These are phyloP conservation scores for Cordyceps pruinosa DNA, from an alignment of 2,329 filamentous ascomycete genomes.

Conservation along the genomic window DNA sequence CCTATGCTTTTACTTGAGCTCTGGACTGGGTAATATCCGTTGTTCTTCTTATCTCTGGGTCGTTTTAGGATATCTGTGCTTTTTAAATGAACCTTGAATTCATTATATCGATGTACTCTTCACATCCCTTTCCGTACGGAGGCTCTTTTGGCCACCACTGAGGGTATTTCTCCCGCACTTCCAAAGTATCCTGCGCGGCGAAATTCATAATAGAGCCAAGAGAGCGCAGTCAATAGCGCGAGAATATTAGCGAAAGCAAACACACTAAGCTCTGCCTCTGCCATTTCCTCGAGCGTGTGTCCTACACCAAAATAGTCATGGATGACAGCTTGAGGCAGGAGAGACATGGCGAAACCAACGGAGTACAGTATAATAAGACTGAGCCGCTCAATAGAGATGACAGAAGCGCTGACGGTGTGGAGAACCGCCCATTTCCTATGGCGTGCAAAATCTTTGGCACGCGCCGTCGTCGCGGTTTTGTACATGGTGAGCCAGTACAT, in stretches of 20 bases:
- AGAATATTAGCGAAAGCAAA: background rate
- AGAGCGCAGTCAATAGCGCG: background rate
- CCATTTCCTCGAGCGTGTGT: background rate
- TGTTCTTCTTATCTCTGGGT: no score
- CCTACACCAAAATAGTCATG: background rate
- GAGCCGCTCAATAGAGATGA: background rate
- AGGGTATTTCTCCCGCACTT: no score
- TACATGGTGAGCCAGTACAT: constrained; percentile 3
- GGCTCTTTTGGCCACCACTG: no score
- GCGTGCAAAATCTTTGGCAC: background rate
- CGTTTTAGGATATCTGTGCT: no score
- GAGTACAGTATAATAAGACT: background rate
- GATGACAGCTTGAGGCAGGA: background rate
- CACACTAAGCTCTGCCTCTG: background rate
- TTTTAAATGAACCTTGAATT: no score
- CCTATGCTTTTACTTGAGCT: no score
- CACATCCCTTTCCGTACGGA: background rate
- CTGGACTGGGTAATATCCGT: no score
- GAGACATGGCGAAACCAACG: background rate
- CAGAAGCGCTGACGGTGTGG: background rate
- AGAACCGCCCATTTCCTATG: constrained; percentile 9
- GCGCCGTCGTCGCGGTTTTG: background rate
- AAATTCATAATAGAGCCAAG: background rate
- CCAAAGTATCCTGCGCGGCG: background rate
- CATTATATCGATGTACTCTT: no score